A percentile compares a stretch with the other conserved stretches of the same genome.
These are phyloP conservation scores for Talaromyces wortmannii DNA, from an alignment of 495 filamentous ascomycete genomes.

Conservation along the genomic window DNA sequence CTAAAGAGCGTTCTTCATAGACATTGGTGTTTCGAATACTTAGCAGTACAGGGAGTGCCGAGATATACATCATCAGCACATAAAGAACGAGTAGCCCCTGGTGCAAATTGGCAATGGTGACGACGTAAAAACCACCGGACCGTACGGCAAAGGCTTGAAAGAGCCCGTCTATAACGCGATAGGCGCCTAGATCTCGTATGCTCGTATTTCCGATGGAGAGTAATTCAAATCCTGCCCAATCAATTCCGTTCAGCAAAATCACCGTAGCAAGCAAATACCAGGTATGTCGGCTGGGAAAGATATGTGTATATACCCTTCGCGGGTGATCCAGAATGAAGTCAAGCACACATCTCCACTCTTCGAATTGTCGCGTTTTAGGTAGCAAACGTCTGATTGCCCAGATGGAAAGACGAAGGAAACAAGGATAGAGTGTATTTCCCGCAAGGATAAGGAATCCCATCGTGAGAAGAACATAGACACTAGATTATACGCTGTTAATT, in stretches of 20 bases:
- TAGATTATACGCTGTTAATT: not conserved
- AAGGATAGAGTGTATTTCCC: conserved; percentile 75
- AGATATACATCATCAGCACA: conserved; percentile 89
- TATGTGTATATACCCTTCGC: conserved; percentile 72
- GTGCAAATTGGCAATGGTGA: conserved; percentile 61
- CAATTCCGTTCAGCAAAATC: conserved; percentile 68
- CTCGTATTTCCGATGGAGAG: conserved; percentile 66
- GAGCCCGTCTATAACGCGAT: conserved; percentile 66
- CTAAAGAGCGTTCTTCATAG: conserved; percentile 68
- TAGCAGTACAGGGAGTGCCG: conserved; percentile 49
- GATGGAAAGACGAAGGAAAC: conserved; percentile 71
- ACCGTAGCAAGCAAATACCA: conserved; percentile 75
- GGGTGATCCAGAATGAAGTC: conserved; percentile 78
- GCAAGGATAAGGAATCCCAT: conserved; percentile 74
- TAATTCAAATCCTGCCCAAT: conserved; percentile 77
- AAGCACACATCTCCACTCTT: conserved; percentile 55
- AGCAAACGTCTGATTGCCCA: conserved; percentile 52
- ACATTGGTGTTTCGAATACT: conserved; percentile 67
- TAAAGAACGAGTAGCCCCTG: conserved; percentile 75
- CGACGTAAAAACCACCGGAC: conserved; percentile 77
- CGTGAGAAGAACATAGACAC: conserved; percentile 62
- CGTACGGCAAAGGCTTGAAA: conserved; percentile 83
- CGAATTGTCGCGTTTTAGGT: conserved; percentile 33
- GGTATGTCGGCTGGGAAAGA: conserved; percentile 70
- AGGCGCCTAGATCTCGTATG: conserved; percentile 47